Evolutionary conservation across 495 filamentous ascomycete genomes (phyloP).

Genomic region (Extremus antarcticus): DNA sequence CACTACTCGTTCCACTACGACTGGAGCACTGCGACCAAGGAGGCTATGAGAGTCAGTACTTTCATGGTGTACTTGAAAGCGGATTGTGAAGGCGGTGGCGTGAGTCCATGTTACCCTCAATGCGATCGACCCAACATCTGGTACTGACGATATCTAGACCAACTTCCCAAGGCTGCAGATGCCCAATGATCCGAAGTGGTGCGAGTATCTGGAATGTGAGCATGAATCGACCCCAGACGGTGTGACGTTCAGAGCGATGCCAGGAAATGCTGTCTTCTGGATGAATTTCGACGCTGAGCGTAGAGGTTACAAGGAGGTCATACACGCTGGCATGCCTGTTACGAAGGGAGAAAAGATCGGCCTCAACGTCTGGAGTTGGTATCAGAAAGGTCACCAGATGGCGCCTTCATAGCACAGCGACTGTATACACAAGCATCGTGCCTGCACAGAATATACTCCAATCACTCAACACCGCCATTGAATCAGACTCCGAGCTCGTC

Average conservation of each 20-base stretch:
- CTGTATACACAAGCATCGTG: no score
- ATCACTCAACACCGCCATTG: no score
- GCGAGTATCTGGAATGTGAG: slow-evolving; percentile 49
- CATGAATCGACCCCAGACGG: slow-evolving; percentile 39
- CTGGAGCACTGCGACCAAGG: slow-evolving; percentile 32
- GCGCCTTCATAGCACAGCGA: no score
- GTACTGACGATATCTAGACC: slow-evolving; percentile 2
- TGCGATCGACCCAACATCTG: not conserved
- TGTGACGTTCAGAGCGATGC: slow-evolving; percentile 54
- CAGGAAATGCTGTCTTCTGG: slow-evolving; percentile 69
- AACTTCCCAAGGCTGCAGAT: slow-evolving; percentile 12
- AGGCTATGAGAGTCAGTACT: slow-evolving; percentile 27
- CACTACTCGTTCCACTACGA: slow-evolving; percentile 52
- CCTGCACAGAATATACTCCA: no score
- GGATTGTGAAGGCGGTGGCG: slow-evolving; percentile 43
- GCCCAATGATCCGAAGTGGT: slow-evolving; percentile 37
- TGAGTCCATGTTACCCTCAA: not conserved
- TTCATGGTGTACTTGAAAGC: slow-evolving; percentile 50
- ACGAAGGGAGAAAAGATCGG: slow-evolving; percentile 59
- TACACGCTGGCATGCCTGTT: slow-evolving; percentile 63
- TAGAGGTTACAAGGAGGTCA: slow-evolving; percentile 49
- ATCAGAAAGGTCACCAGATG: slow-evolving; percentile 21
- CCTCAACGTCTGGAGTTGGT: slow-evolving; percentile 68
- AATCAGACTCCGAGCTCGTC: not conserved
- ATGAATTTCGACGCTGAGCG: slow-evolving; percentile 56